These are phyloP conservation scores for Bipolaris sorokiniana DNA, from an alignment of 2,329 filamentous ascomycete genomes.

Conservation along the genomic window DNA sequence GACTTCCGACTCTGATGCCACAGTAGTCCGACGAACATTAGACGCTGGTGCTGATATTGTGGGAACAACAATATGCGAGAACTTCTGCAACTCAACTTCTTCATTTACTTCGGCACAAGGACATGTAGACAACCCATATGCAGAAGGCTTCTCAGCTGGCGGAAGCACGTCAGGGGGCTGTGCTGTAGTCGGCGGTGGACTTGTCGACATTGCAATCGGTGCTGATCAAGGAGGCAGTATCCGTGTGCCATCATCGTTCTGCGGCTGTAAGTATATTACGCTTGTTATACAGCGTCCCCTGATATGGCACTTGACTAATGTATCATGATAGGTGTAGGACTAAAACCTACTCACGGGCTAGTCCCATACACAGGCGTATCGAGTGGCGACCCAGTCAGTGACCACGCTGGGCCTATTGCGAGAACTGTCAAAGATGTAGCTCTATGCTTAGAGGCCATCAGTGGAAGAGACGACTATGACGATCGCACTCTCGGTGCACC, in stretches of 20 bases:
- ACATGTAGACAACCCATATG: conserved; percentile 51
- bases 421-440: conserved; percentile 34
- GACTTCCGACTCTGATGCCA: conserved; percentile 61
- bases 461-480: conserved; percentile 40
- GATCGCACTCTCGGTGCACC: conserved; percentile 40
- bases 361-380: conserved; percentile 59
- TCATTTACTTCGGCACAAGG: conserved; percentile 56
- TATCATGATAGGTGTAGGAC: conserved; percentile 26
- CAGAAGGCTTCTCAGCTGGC: conserved; percentile 54
- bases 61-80: conserved; percentile 61
- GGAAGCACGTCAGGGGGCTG: conserved; percentile 56
- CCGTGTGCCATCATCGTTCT: conserved; percentile 46
- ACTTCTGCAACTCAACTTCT: conserved; percentile 58
- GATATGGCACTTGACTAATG: neutral
- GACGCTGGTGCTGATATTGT: conserved; percentile 59
- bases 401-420: conserved; percentile 51
- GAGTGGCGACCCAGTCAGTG: conserved; percentile 47
- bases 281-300: too few relatives aligned
- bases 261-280: conserved; percentile 34
- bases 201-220: conserved; percentile 49
- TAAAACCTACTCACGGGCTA: conserved; percentile 58
- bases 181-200: conserved; percentile 52
- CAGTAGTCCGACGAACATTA: conserved; percentile 58
- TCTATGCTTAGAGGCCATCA: conserved; percentile 37
- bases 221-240: conserved; percentile 52